These are phyloP conservation scores for Physocladia obscura DNA, from an alignment of 192 early-diverging fungal genomes.

Conservation along the genomic window DNA sequence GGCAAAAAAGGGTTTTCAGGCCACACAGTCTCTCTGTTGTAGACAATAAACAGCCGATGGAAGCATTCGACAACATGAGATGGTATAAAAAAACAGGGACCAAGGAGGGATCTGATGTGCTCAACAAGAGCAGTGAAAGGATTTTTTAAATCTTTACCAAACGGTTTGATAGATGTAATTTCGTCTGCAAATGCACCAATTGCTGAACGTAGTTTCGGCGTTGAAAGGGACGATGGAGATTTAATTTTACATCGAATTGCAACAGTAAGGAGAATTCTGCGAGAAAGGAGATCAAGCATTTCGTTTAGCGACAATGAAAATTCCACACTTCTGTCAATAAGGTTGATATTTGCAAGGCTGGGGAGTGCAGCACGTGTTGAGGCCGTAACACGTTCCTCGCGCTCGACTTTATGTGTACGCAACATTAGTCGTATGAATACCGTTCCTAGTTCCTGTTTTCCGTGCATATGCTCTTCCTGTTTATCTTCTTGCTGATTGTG, in stretches of 20 bases:
- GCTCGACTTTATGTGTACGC: slow-evolving; percentile 19
- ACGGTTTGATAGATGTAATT: background rate
- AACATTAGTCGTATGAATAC: slow-evolving; percentile 15
- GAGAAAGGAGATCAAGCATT: slow-evolving; percentile 1
- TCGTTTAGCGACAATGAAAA: background rate
- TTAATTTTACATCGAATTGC: slow-evolving; percentile 4
- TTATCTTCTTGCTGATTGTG: too few species aligned
- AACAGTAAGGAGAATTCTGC: slow-evolving; percentile 9
- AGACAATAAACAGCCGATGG: slow-evolving; percentile 34
- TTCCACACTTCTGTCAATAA: background rate
- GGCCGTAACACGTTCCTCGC: background rate
- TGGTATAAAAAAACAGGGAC: slow-evolving; percentile 15
- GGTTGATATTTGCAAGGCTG: background rate
- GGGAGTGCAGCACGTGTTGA: background rate
- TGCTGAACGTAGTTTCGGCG: background rate
- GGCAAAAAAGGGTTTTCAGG: slow-evolving; percentile 37
- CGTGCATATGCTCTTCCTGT: too few species aligned
- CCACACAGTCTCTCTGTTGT: slow-evolving; percentile 32
- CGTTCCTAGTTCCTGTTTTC: too few species aligned
- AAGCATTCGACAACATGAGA: slow-evolving; percentile 19
- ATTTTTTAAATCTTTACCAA: background rate
- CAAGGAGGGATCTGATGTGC: background rate
- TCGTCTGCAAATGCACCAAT: too few species aligned
- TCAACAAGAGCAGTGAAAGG: background rate
- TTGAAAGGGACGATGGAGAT: background rate